Conservation (phyloP, 345 rosid species). For the Salix exigua region DNA sequence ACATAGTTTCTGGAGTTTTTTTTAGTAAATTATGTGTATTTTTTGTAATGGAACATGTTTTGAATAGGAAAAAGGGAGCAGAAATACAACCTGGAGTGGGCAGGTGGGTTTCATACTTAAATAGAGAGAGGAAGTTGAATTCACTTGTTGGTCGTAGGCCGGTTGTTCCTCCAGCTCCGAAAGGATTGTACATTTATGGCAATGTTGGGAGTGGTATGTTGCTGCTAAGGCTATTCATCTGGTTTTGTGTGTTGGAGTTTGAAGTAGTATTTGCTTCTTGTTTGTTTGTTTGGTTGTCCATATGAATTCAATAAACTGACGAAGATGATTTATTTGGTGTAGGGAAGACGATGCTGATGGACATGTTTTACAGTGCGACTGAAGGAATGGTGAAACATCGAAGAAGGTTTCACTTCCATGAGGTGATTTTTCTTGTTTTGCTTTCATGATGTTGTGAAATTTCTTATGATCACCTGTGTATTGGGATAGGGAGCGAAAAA, state of each 20-base stretch:
- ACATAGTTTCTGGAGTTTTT: too few species aligned
- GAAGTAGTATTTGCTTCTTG: neutral
- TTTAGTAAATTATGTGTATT: neutral
- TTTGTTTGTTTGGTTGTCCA: neutral
- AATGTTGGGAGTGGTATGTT: slow-evolving; percentile 88
- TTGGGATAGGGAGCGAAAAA: neutral
- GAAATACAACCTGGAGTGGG: slow-evolving; percentile 85
- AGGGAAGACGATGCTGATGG: slow-evolving; percentile 99
- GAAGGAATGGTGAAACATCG: slow-evolving; percentile 64
- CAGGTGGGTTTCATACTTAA: slow-evolving; percentile 92
- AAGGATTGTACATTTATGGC: slow-evolving; percentile 85
- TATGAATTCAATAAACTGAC: neutral
- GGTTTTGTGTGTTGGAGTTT: neutral
- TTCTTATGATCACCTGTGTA: neutral
- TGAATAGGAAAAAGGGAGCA: slow-evolving; percentile 46
- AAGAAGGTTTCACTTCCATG: slow-evolving; percentile 78
- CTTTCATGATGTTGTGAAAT: slow-evolving; percentile 2
- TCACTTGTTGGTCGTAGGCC: slow-evolving; percentile 72
- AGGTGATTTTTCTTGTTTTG: slow-evolving; percentile 42
- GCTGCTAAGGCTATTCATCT: slow-evolving; percentile 9
- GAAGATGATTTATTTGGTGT: slow-evolving; percentile 14
- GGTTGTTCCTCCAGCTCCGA: slow-evolving; percentile 70
- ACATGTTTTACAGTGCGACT: slow-evolving; percentile 81
- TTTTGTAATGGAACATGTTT: neutral
- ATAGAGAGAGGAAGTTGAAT: slow-evolving; percentile 80